phyloP scores from a whole-genome alignment of 305 asterid genomes.

The Ruellia speciosa region DNA sequence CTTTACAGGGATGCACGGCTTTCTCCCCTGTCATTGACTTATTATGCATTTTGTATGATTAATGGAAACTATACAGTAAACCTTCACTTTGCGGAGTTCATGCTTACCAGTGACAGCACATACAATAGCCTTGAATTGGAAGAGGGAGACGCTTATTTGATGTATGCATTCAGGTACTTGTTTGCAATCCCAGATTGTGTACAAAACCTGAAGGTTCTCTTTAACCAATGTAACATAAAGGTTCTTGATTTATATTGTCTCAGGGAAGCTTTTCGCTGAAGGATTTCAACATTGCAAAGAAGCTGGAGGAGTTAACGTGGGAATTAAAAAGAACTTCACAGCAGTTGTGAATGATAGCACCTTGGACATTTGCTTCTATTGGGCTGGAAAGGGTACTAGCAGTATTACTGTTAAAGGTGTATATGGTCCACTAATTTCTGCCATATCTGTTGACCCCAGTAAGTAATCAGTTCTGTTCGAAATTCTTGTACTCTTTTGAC shows the following conservation, averaged over 20 bases:
- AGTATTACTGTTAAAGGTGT: constrained; percentile 77
- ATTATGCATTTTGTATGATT: constrained; percentile 53
- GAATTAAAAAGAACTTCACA: constrained; percentile 20
- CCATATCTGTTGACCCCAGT: constrained; percentile 83
- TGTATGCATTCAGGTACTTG: constrained; percentile 34
- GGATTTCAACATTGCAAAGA: constrained; percentile 51
- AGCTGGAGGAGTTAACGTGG: constrained; percentile 57
- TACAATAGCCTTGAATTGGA: constrained; percentile 44
- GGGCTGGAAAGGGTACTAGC: constrained; percentile 83
- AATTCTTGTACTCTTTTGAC: no score
- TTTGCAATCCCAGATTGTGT: no score
- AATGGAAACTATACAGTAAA: constrained; percentile 59
- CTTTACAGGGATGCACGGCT: constrained; percentile 53
- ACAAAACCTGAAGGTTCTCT: no score
- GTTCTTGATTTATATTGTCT: constrained; percentile 34
- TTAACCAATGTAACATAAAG: no score
- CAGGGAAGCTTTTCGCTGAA: constrained; percentile 40
- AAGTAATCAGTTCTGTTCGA: constrained; percentile 20
- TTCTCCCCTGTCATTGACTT: constrained; percentile 65
- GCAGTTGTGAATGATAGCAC: constrained; percentile 39
- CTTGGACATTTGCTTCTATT: no score
- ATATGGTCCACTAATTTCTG: constrained; percentile 88
- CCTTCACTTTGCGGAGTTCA: constrained; percentile 77
- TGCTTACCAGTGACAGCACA: constrained; percentile 36
- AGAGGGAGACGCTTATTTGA: constrained; percentile 67